Conservation (phyloP, 345 rosid genomes). For the Sonneratia caseolaris region DNA sequence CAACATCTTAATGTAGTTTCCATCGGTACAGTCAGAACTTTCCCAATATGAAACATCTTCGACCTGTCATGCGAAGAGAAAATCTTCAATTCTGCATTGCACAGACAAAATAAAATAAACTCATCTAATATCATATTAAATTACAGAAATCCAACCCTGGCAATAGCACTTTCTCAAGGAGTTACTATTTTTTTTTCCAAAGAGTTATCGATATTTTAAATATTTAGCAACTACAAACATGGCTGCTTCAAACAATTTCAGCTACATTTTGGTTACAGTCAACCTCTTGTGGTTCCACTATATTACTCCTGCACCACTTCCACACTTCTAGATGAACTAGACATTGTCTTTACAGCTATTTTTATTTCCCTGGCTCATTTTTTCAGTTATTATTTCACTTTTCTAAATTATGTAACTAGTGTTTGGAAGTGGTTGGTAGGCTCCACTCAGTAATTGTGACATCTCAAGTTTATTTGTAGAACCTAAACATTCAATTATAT, state of each 20-base stretch:
- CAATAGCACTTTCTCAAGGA: neutral
- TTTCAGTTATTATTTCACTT: neutral
- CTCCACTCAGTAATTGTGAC: neutral
- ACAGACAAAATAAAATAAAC: too few species aligned
- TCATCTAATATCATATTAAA: neutral
- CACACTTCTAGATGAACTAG: neutral
- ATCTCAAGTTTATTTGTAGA: neutral
- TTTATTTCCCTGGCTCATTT: neutral
- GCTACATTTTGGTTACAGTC: neutral
- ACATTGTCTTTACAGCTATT: neutral
- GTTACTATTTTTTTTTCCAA: neutral
- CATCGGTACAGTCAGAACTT: constrained; percentile 21
- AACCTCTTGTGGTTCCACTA: neutral
- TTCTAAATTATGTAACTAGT: neutral
- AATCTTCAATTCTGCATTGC: neutral
- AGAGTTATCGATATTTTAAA: neutral
- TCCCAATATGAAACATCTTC: constrained; percentile 50
- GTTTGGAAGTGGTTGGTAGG: neutral
- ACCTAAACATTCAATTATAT: neutral
- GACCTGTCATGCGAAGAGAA: constrained; percentile 42
- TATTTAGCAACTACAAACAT: neutral
- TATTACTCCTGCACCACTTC: neutral
- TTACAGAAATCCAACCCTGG: neutral
- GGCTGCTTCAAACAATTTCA: neutral
- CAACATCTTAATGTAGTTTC: constrained; percentile 26